A percentile compares a stretch with the other conserved stretches of the same genome.
Evolutionary conservation across 2,329 filamentous ascomycete genomes (phyloP).

Genomic region (Thielaviopsis euricoi): DNA sequence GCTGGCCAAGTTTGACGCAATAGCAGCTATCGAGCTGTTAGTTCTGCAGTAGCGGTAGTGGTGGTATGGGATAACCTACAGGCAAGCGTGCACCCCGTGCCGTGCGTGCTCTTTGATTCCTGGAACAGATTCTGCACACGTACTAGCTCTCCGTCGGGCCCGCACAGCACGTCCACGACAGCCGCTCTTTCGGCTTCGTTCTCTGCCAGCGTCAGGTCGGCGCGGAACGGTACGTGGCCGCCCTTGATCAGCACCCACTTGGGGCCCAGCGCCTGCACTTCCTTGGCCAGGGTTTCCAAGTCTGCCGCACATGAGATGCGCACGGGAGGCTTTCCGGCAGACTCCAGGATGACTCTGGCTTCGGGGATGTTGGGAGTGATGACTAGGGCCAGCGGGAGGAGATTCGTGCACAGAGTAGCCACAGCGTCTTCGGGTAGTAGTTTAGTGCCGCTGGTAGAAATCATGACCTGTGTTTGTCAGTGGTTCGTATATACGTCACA

Average conservation of each 20-base stretch:
- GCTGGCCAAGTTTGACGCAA: constrained; percentile 54
- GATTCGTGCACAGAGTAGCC: constrained; percentile 34
- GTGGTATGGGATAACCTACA: constrained; percentile 39
- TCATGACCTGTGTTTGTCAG: constrained; percentile 96
- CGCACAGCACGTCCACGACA: constrained; percentile 64
- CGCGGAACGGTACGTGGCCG: constrained; percentile 67
- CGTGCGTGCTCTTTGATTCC: constrained; percentile 68
- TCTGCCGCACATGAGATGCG: constrained; percentile 37
- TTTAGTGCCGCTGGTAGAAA: constrained; percentile 62
- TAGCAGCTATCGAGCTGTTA: constrained; percentile 36
- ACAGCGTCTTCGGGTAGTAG: constrained; percentile 53
- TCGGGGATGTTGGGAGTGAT: constrained; percentile 68
- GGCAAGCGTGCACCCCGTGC: constrained; percentile 85
- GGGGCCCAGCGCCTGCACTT: constrained; percentile 52
- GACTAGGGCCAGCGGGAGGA: constrained; percentile 51
- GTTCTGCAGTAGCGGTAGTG: too few species aligned
- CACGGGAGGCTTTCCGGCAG: constrained; percentile 24
- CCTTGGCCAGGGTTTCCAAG: constrained; percentile 50
- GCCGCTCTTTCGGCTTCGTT: constrained; percentile 41
- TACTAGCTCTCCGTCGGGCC: constrained; percentile 35
- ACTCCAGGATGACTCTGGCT: constrained; percentile 45
- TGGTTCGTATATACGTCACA: too few species aligned
- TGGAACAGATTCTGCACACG: constrained; percentile 57
- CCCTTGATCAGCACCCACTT: constrained; percentile 78
- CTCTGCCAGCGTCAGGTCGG: constrained; percentile 41